Percentiles rank a stretch among this genome's conserved stretches.
Evolutionary conservation across 179 eudicot genomes (phyloP).

Genomic region (Drosera spatulata): DNA sequence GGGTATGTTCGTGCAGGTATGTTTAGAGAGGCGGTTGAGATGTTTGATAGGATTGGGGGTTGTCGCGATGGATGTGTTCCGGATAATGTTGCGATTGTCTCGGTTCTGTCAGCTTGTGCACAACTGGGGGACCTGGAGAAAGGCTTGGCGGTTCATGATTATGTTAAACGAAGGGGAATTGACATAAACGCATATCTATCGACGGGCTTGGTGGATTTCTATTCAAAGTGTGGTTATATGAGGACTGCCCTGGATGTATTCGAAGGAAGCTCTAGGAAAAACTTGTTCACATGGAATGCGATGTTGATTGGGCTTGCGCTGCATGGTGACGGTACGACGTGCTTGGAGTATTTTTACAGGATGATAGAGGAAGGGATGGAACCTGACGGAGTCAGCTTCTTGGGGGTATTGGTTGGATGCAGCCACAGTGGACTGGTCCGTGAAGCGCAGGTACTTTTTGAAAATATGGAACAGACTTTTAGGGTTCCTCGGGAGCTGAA

Average conservation of each 20-base stretch:
- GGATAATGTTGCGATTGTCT: slow-evolving; percentile 58
- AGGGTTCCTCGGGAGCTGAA: slow-evolving; percentile 57
- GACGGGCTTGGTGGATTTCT: slow-evolving; percentile 70
- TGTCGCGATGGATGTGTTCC: slow-evolving; percentile 20
- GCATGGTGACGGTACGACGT: slow-evolving; percentile 43
- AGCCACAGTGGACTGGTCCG: slow-evolving; percentile 64
- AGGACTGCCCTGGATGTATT: slow-evolving; percentile 46
- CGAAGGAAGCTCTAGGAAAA: slow-evolving; percentile 33
- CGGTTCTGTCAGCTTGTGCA: slow-evolving; percentile 73
- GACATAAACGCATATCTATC: slow-evolving; percentile 36
- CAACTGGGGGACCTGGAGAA: slow-evolving; percentile 68
- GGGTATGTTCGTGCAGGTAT: slow-evolving; percentile 51
- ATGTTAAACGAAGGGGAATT: slow-evolving; percentile 24
- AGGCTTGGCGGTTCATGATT: slow-evolving; percentile 45
- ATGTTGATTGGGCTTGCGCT: slow-evolving; percentile 69
- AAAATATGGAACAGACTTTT: slow-evolving; percentile 46
- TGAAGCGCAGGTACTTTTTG: slow-evolving; percentile 46
- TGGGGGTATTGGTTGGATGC: slow-evolving; percentile 68
- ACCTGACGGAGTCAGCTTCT: slow-evolving; percentile 73
- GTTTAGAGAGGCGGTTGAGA: slow-evolving; percentile 44
- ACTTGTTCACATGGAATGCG: slow-evolving; percentile 73
- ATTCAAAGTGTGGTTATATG: slow-evolving; percentile 78
- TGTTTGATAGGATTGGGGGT: slow-evolving; percentile 42
- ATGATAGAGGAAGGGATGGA: slow-evolving; percentile 38
- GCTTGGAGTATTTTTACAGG: slow-evolving; percentile 49